Evolutionary conservation across 495 filamentous ascomycete genomes (phyloP), one percentile per base, ranked within the genome.

Genomic region (Hypoxylon intermedium): DNA sequence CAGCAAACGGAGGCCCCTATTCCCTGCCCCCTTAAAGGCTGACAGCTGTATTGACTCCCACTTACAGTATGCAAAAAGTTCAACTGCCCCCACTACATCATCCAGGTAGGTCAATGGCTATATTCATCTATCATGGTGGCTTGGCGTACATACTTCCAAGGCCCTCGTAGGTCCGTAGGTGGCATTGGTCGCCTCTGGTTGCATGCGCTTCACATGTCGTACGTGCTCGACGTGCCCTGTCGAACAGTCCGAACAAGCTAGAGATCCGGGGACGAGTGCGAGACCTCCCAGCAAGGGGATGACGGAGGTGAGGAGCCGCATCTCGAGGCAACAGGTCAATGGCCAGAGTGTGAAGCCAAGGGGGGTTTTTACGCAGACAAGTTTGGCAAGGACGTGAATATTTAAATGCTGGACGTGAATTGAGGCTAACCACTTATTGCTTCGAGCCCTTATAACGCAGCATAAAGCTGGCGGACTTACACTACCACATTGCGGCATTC

Each of bases 11-110:
- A 9, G 20, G 24, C 9, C 9, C 24, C 6, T 7, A 48, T 45
- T 49, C 7, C 15, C 19, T 33, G 44, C 7, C 24, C 24, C 7
- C 24, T 26, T 26, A 26, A 26, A 26, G 24, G 1, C 41, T n/a
- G n/a, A n/a, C n/a, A n/a, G n/a, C n/a, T n/a, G n/a, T n/a, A n/a
- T n/a, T n/a, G n/a, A n/a, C n/a, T n/a, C n/a, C 21, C 23, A 63
- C 68, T 33, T 55, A 73, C 71, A 3, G 90, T 93, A 66, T 92
- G 89, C 16, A 96, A 75, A 71, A 96, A 91, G 73, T 95, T 95
- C 45, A 95, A 78, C 71, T 92, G 86, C 3, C 87, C 90, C 89
- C 91, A 92, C 59, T 63, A 31, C 7, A 57, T 12, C 11, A 74
- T 46, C 63, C n/a, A 30, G 26, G 64, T 9, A 12, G 37, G 31